Base-by-base conservation (phyloP, 805 yeast genomes). In the Ogataea trehalophila region DNA sequence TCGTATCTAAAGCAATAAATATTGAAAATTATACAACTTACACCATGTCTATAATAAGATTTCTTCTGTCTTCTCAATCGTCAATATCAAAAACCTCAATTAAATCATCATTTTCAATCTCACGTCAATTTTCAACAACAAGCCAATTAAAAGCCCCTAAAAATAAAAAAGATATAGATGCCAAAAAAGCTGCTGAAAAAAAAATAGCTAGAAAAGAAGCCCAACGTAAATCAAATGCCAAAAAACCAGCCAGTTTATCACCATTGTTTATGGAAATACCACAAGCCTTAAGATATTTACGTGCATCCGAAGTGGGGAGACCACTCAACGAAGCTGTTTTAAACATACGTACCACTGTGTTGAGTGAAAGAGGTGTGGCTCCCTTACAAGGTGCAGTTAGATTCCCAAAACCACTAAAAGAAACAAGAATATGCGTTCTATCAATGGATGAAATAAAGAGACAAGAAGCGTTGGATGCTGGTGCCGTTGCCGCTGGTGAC, bases 281-380 rank as follows among this genome's bases (percentile, higher is more conserved):
- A 6, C 66, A 70, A 31, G 97, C 97, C 1, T 66, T 89, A 65
- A 76, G 86, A 57, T 90, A 82, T 60, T 63, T 92, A 47, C 75
- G 97, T 53, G 96, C 98, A 0, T 80, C 90, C 5, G 97, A 90
- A 66, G 95, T 90, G 5, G 98, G 99, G 5, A 80, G 86, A 60
- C 80, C 92, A 2, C 70, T 75, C 5, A 69, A 76, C n/a, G 81
- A 82, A 56, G 81, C 92, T 20, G 83, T 91, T 22, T 72, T 92
- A 37, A 72, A 86, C 16, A 66, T 87, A 46, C 79, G 84, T 45
- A 75, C 87, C 16, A 71, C 79, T 16, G 73, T 90, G 31, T 76
- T 83, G 11, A 80, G 84, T 18, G 92, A 85, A 50, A 81, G 79
- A 61, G 96, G 97, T 55, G 82, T 86, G 20, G 80, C 83, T 34